Base-by-base conservation (phyloP, 2,329 filamentous ascomycete genomes). In the Cryphonectria naterciae region DNA sequence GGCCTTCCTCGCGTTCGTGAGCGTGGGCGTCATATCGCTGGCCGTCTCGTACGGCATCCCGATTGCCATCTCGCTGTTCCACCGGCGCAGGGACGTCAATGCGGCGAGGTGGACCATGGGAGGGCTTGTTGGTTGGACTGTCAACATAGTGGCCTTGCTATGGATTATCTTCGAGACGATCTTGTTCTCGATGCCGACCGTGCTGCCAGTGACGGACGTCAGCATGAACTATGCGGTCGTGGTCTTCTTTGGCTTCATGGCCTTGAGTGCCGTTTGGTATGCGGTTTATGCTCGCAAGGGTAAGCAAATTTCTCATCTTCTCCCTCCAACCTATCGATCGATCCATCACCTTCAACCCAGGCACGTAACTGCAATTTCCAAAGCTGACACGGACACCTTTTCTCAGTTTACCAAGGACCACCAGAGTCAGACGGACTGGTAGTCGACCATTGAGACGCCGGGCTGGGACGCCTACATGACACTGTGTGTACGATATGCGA, bases 221-320 rank as follows among this genome's bases (percentile, higher is more conserved):
- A 81, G 79, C 56, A 87, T 87, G 85, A 87, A 89, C 73, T 89
- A 89, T 75, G 86, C 87, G 2, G 83, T 82, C 58, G 87, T 89
- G 0, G 87, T 90, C 2, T 85, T 90, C 72, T 82, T 86, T 0
- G 86, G 85, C 0, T 86, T 88, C 70, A 79, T 83, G 75, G 76
- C 76, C 4, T 78, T 87, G 41, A 81, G 81, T 25, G 83, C 80
- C 0, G 73, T 81, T 8, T 88, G 85, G 85, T 89, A 88, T 76
- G 74, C 78, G 0, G 74, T 85, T 8, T 83, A 86, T 78, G 86
- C 85, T 63, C 80, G 83, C 65, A 87, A 85, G 78, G 82, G 86
- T 86, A 76, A 77, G 81, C 79, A 68, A 7, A 13, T 13, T 25
- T 8, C 17, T 22, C 19, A 10, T 1, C 3, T 6, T 19, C 28